Evolutionary conservation across 257 asterid genomes (phyloP).

Genomic region (Misopates orontium): DNA sequence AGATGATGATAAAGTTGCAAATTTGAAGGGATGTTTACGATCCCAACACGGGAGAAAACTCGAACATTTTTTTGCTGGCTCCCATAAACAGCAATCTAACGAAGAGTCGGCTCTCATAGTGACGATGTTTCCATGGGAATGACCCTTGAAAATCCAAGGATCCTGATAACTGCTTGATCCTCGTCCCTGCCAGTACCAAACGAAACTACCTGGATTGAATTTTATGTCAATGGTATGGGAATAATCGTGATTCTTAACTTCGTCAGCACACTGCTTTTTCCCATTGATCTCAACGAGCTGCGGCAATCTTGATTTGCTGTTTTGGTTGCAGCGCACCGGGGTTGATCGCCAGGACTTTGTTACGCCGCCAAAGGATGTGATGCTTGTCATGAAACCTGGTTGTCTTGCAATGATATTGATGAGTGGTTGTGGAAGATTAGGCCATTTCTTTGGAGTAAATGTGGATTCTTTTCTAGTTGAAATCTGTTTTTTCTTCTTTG

Average conservation of each 20-base stretch:
- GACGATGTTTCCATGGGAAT: conserved; percentile 10
- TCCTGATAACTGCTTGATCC: not conserved
- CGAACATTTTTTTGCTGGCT: not conserved
- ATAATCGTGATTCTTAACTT: not conserved
- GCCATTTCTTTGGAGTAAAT: conserved; percentile 7
- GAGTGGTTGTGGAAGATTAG: conserved; percentile 29
- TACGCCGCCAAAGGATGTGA: conserved; percentile 23
- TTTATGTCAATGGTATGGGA: not conserved
- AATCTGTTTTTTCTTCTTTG: not conserved
- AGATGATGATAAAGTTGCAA: conserved; percentile 21
- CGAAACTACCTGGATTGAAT: not conserved
- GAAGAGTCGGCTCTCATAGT: not conserved
- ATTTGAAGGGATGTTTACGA: conserved; percentile 8
- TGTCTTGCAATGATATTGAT: conserved; percentile 13
- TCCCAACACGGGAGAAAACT: not conserved
- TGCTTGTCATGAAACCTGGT: conserved; percentile 11
- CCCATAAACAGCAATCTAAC: conserved; percentile 1
- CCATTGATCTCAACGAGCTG: conserved; percentile 19
- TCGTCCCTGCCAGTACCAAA: not conserved
- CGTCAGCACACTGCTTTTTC: not conserved
- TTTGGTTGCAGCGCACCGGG: not conserved
- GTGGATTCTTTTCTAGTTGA: not conserved
- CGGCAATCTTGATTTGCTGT: conserved; percentile 7
- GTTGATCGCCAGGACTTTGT: conserved; percentile 25
- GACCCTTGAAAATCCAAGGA: conserved; percentile 5